phyloP scores from a whole-genome alignment of 352 stramenopile genomes.

The Phytophthora pistaciae region DNA sequence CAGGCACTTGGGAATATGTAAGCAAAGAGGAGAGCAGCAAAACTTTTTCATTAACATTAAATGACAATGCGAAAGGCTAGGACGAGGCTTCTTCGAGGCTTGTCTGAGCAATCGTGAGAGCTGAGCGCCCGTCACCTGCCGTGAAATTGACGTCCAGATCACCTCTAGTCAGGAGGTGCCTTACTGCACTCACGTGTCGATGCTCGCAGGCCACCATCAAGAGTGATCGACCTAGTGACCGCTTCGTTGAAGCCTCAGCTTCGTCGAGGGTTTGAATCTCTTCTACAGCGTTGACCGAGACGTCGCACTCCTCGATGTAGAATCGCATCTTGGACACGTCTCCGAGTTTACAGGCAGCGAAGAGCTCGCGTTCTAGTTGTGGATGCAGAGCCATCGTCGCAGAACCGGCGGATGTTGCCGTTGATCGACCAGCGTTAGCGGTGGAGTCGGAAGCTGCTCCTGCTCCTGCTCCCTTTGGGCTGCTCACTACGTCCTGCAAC shows the following conservation, averaged over 20 bases:
- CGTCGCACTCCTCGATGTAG: slow-evolving; percentile 47
- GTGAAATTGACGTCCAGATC: slow-evolving; percentile 33
- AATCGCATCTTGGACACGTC: slow-evolving; percentile 41
- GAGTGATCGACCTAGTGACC: slow-evolving; percentile 21
- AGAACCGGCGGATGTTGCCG: not conserved
- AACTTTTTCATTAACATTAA: slow-evolving; percentile 8
- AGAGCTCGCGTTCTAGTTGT: slow-evolving; percentile 42
- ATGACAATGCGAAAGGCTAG: slow-evolving; percentile 9
- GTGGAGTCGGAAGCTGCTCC: slow-evolving; percentile 3
- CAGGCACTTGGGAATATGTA: slow-evolving; percentile 20
- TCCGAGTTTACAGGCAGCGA: slow-evolving; percentile 31
- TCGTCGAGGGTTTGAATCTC: slow-evolving; percentile 1
- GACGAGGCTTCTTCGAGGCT: slow-evolving; percentile 8
- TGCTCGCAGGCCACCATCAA: slow-evolving; percentile 43
- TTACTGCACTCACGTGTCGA: slow-evolving; percentile 17
- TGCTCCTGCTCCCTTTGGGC: not conserved
- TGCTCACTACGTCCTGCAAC: slow-evolving; percentile 47
- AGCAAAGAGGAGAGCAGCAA: slow-evolving; percentile 5
- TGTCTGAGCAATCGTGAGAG: slow-evolving; percentile 22
- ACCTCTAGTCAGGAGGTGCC: slow-evolving; percentile 31
- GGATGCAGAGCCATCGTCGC: slow-evolving; percentile 39
- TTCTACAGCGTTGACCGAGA: slow-evolving; percentile 47
- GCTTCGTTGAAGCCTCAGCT: not conserved
- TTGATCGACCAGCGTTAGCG: slow-evolving; percentile 1
- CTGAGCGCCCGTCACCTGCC: slow-evolving; percentile 18